phyloP scores from a whole-genome alignment of 1,139 yeast genomes.

The Yamadazyma dendronema region DNA sequence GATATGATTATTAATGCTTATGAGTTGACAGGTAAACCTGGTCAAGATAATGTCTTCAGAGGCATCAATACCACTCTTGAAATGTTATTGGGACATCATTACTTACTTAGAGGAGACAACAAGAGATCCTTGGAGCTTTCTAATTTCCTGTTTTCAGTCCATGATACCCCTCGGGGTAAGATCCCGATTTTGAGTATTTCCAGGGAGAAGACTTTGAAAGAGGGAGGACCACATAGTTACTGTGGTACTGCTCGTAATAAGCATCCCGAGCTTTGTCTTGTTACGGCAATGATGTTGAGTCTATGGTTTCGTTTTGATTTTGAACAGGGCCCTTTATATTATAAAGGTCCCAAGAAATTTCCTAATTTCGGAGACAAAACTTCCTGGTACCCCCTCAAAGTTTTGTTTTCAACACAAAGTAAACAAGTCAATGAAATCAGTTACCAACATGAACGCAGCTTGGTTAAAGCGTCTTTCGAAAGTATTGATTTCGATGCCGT shows the following conservation, averaged over 20 bases:
- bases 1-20: too few relatives aligned
- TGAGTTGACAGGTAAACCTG: too few relatives aligned
- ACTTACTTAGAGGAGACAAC: constrained; percentile 7
- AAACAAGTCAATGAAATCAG: neutral
- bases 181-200: constrained; percentile 1
- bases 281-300: constrained; percentile 6
- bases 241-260: constrained; percentile 3
- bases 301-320: constrained; percentile 10
- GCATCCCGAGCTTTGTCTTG: constrained; percentile 5
- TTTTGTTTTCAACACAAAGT: neutral
- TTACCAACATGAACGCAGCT: neutral
- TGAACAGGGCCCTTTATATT: constrained; percentile 2
- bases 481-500: neutral
- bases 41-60: too few relatives aligned
- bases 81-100: constrained; percentile 16
- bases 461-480: neutral
- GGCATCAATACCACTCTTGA: constrained; percentile 33
- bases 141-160: neutral
- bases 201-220: constrained; percentile 3
- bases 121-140: constrained; percentile 4
- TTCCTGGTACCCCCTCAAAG: constrained; percentile 1
- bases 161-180: constrained; percentile 1
- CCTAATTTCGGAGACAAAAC: neutral
- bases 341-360: neutral
- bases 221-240: neutral